A percentile compares a stretch with the other conserved stretches of the same genome.
Evolutionary conservation across 176 grass and related monocot genomes (phyloP).

Genomic region (Coix lacrymajobi): DNA sequence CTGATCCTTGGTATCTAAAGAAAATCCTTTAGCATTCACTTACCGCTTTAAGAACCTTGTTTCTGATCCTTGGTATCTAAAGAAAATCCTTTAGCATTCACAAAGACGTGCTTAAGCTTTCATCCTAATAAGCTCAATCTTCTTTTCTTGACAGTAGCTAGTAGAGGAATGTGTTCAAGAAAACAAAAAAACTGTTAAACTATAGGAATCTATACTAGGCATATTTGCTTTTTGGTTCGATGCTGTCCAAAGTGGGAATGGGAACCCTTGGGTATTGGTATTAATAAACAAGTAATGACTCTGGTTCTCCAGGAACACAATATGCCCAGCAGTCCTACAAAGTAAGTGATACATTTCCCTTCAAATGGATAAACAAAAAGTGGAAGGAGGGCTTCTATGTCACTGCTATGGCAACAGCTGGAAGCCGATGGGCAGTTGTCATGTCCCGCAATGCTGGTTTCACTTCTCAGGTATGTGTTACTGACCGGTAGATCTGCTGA

Average conservation of each 20-base stretch:
- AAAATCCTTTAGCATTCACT: neutral
- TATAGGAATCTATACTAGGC: neutral
- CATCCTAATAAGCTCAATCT: neutral
- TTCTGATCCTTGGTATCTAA: neutral
- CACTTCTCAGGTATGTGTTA: slow-evolving; percentile 58
- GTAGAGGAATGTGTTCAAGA: neutral
- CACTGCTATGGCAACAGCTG: slow-evolving; percentile 92
- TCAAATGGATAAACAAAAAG: slow-evolving; percentile 99
- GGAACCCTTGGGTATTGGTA: neutral
- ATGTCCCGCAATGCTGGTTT: slow-evolving; percentile 97
- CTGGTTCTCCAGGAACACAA: slow-evolving; percentile 54
- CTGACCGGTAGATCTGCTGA: neutral
- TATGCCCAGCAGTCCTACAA: slow-evolving; percentile 96
- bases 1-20: neutral
- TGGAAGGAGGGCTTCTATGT: slow-evolving; percentile 98
- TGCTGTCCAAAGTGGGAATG: neutral
- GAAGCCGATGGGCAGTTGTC: slow-evolving; percentile 82
- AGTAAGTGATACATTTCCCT: slow-evolving; percentile 95
- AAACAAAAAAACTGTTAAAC: neutral
- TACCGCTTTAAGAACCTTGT: neutral
- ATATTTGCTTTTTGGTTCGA: slow-evolving; percentile 1
- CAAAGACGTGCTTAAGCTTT: slow-evolving; percentile 16
- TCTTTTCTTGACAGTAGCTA: neutral
- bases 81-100: neutral
- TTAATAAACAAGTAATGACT: slow-evolving; percentile 37